Evolutionary conservation across 257 asterid genomes (phyloP), one percentile per base, ranked within the genome.

Genomic region (Oldenlandia corymbosa): DNA sequence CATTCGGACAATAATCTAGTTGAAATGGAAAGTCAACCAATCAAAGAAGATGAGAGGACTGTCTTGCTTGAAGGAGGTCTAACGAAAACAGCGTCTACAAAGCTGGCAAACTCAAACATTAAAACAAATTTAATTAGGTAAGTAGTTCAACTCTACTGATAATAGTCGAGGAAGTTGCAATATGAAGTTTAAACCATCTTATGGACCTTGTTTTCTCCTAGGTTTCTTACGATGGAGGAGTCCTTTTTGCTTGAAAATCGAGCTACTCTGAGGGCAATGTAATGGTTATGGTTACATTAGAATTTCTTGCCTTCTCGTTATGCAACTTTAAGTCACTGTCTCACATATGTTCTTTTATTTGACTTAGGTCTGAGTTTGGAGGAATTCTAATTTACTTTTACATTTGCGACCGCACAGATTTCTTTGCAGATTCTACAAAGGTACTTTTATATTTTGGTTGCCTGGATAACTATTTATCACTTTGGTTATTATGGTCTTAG

Each of bases 361-460:
- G 43, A 30, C 67, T 72, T 82, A 92, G 99, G 93, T 80, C 99
- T 63, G 99, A 92, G 79, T 84, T 89, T 65, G 99, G 97, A 62
- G 88, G 81, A 73, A 85, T 92, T 65, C 73, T 92, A 69, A 69
- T 84, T 80, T 92, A 87, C 71, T 87, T 84, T 73, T 92, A 87
- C 88, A 37, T 89, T 30, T 89, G 96, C 57, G 99, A 92, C 75
- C 95, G 99, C 23, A 92, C 99, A 66, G 75, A 77, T 71, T 28
- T 92, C 41, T 81, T 92, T 77, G 84, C 90, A 60, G 97, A 87
- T 72, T 87, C 99, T 31, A 81, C 82, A 54, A 89, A 92, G 99
- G 99, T 89, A 58, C 73, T 69, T 42, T 60, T 61, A 20, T 50
- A 11, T 27, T 64, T 53, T 18, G 26, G 9, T 37, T 43, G 11